Evolutionary conservation across 768 basidiomycete genomes (phyloP).

Genomic region (Tulasnella sp.): DNA sequence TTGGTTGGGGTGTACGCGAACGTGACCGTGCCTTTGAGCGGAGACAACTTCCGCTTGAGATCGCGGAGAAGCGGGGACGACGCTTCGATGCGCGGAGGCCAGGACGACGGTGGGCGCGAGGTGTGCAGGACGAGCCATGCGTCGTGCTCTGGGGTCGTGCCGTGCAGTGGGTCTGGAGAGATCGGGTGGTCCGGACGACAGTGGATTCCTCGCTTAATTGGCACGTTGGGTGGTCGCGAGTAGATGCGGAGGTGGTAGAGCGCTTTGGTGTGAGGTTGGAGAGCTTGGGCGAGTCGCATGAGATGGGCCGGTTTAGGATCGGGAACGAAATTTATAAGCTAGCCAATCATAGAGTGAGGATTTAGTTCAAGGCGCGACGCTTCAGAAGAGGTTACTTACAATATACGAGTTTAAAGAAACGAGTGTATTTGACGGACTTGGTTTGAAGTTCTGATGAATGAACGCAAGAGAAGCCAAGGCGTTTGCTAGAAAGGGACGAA

Average conservation of each 20-base stretch:
- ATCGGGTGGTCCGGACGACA: background rate
- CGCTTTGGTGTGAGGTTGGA: background rate
- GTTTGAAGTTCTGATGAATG: background rate
- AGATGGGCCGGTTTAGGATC: background rate
- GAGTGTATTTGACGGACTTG: background rate
- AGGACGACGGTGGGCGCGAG: background rate
- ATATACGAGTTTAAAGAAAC: background rate
- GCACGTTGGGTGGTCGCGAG: background rate
- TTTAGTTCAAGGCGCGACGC: no score
- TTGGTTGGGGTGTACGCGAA: constrained; percentile 1
- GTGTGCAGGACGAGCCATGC: constrained; percentile 19
- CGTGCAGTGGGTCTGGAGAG: constrained; percentile 5
- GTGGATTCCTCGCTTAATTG: background rate
- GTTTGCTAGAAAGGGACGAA: no score
- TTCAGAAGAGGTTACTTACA: background rate
- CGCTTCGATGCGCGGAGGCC: constrained; percentile 19
- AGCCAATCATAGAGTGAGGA: background rate
- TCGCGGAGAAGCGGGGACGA: constrained; percentile 15
- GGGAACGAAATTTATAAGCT: background rate
- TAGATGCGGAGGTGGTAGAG: background rate
- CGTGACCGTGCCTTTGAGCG: background rate
- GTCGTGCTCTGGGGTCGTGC: constrained; percentile 1
- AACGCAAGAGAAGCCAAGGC: background rate
- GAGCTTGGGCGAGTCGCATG: background rate
- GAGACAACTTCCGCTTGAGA: constrained; percentile 4